Conservation (phyloP, 495 filamentous ascomycete genomes). For the Friedmanniomyces simplex region DNA sequence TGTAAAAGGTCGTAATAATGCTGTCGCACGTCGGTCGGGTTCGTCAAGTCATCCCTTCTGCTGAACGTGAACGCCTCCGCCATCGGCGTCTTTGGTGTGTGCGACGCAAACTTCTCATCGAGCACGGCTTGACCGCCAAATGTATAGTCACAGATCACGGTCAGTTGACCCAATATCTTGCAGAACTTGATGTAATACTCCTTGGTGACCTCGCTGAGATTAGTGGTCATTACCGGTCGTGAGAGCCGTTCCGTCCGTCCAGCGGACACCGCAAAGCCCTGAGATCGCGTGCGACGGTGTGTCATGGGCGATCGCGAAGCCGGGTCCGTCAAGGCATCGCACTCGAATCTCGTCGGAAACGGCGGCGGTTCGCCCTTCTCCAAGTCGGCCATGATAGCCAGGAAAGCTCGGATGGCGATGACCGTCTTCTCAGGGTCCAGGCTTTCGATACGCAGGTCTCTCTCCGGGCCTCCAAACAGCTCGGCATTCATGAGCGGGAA, state of each 20-base stretch:
- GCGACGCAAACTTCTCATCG: slow-evolving; percentile 84
- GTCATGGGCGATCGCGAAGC: slow-evolving; percentile 26
- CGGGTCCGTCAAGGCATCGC: slow-evolving; percentile 25
- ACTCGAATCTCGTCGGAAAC: slow-evolving; percentile 48
- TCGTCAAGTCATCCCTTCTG: slow-evolving; percentile 67
- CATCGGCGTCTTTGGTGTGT: slow-evolving; percentile 85
- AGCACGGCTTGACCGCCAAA: slow-evolving; percentile 92
- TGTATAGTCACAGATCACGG: slow-evolving; percentile 86
- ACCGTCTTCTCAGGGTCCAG: slow-evolving; percentile 95
- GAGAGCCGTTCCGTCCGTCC: slow-evolving; percentile 46
- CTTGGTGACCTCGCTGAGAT: slow-evolving; percentile 62
- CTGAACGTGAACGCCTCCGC: slow-evolving; percentile 87
- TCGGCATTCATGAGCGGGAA: slow-evolving; percentile 94
- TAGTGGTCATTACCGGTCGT: slow-evolving; percentile 61
- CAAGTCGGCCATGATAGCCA: slow-evolving; percentile 87
- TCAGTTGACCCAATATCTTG: slow-evolving; percentile 90
- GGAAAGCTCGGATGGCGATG: slow-evolving; percentile 85
- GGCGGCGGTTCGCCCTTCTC: slow-evolving; percentile 78
- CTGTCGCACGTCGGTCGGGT: slow-evolving; percentile 71
- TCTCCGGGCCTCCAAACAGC: slow-evolving; percentile 56
- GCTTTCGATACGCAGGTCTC: slow-evolving; percentile 78
- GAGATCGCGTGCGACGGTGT: slow-evolving; percentile 21
- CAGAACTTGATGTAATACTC: slow-evolving; percentile 85
- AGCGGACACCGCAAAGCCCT: slow-evolving; percentile 17
- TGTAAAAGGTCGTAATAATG: slow-evolving; percentile 93